phyloP scores from a whole-genome alignment of 2,329 filamentous ascomycete species.

The Alternaria atra region DNA sequence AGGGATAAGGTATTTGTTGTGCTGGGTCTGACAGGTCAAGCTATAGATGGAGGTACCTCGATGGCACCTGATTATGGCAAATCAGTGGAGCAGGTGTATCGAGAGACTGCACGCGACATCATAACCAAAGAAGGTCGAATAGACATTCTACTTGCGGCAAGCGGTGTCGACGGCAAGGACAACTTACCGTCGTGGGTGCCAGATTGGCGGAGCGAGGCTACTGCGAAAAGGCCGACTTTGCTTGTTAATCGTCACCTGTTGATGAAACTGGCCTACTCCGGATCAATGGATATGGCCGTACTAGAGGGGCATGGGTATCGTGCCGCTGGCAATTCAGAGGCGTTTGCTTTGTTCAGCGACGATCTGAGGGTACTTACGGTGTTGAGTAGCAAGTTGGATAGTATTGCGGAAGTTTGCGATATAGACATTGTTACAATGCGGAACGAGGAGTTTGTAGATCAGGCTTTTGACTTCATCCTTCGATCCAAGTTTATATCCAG shows the following conservation, averaged over 20 bases:
- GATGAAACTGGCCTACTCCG: neutral
- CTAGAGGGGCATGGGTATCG: neutral
- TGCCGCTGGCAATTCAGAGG: neutral
- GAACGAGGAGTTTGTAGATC: neutral
- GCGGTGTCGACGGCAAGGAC: neutral
- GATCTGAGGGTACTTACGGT: neutral
- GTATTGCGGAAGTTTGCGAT: neutral
- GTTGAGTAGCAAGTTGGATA: neutral
- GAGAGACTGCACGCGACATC: neutral
- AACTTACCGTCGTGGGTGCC: neutral
- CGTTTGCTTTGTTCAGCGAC: neutral
- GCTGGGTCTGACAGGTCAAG: neutral
- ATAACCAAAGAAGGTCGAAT: neutral
- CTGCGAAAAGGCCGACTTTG: neutral
- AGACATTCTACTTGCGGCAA: neutral
- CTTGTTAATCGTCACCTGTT: neutral
- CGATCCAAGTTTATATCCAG: neutral
- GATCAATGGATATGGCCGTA: neutral
- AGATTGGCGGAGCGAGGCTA: neutral
- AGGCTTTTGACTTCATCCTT: neutral
- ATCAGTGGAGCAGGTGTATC: neutral
- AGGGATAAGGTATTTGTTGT: neutral
- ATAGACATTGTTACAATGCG: neutral
- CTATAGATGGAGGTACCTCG: fast-evolving
- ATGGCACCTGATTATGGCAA: neutral